Base-by-base conservation (phyloP, 2,329 filamentous ascomycete genomes). In the Alternaria ventricosa region DNA sequence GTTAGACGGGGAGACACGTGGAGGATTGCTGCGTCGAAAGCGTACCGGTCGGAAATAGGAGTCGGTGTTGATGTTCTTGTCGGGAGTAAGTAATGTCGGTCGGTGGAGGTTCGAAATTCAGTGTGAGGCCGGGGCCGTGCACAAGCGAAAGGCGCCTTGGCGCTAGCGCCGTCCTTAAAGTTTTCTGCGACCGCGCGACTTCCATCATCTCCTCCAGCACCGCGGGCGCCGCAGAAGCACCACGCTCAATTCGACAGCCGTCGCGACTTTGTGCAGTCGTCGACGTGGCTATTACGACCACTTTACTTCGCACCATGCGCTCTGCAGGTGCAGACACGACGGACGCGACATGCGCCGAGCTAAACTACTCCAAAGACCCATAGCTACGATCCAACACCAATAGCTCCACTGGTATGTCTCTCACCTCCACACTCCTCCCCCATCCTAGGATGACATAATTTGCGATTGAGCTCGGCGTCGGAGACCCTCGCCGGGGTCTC, bases 401-500 rank as follows among this genome's bases (percentile, higher is more conserved):
- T 57, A 28, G 27, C 30, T 59, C 43, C 18, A 69, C 58, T 69
- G 67, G 74, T 77, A 74, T 62, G 75, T 74, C 45, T 54, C 41
- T 60, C 51, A 18, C 43, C 51, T 63, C 36, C 43, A 57, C 36
- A 55, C 20, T 49, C 25, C 13, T 61, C 36, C 62, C 54, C 63
- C 58, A 46, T 63, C 51, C 59, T 60, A 91, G 92, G 94, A 97
- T 97, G 94, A 91, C 86, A 92, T 93, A 97, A 97, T 97, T 97
- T 97, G 94, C 94, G 94, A 95, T 95, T 96, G 94, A 97, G 91
- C 87, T 86, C 84, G 82, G 82, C 82, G 85, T 89, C 89, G 94
- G 93, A 93, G 87, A 84, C 92, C 89, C 93, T 91, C 91, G 94
- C 94, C 94, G 88, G 94, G 89, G 92, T 87, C 85, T 91, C 90